These are phyloP conservation scores for Raffaelea ambrosiae DNA, from an alignment of 2,329 filamentous ascomycete species.

Conservation along the genomic window DNA sequence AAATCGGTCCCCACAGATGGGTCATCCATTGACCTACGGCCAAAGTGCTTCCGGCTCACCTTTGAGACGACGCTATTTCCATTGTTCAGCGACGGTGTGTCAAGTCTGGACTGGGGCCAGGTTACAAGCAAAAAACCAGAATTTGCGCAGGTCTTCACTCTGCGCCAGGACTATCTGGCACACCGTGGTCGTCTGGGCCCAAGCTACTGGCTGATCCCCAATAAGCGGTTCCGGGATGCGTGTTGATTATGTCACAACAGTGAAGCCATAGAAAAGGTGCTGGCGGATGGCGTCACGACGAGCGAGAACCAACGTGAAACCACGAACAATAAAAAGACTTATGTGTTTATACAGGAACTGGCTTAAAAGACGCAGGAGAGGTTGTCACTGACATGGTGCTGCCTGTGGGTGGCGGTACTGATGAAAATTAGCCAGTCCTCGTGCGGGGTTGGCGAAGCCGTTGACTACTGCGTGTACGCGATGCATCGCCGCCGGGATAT, in stretches of 20 bases:
- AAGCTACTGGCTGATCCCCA: conserved; percentile 1
- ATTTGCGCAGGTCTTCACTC: not conserved
- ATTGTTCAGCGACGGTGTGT: not conserved
- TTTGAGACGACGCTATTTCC: conserved; percentile 4
- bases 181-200: conserved; percentile 1
- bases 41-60: conserved; percentile 3
- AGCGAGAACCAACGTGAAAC: too few species aligned
- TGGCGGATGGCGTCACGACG: too few species aligned
- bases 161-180: not conserved
- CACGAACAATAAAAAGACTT: not conserved
- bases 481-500: conserved; percentile 17
- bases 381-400: conserved; percentile 27
- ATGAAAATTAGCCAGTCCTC: conserved; percentile 32
- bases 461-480: conserved; percentile 27
- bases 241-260: too few species aligned
- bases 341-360: not conserved
- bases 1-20: too few species aligned
- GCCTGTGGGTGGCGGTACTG: conserved; percentile 35
- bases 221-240: not conserved
- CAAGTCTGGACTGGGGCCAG: not conserved
- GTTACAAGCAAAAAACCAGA: not conserved
- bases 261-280: too few species aligned
- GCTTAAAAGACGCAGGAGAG: not conserved
- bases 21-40: conserved; percentile 1
- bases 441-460: conserved; percentile 30